Percentiles rank a stretch among this genome's conserved stretches.
These are phyloP conservation scores for Zygosaccharomyces kombuchaensis DNA, from an alignment of 805 yeast species.

Conservation along the genomic window DNA sequence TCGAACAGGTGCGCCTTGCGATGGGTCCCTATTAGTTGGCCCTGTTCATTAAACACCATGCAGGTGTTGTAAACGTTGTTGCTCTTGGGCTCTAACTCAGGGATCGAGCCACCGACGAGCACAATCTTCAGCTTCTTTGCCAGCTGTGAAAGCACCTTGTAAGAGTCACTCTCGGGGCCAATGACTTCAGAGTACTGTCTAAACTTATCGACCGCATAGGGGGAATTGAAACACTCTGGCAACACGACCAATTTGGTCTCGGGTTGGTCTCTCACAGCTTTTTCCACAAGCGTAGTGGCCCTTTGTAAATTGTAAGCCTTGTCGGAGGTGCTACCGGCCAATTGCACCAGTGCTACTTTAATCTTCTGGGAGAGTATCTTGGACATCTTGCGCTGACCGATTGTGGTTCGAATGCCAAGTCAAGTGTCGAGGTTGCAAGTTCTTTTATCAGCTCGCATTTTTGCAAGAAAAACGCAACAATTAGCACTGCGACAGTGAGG, in stretches of 20 bases:
- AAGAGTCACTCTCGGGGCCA: constrained; percentile 59
- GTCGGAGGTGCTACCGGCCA: constrained; percentile 65
- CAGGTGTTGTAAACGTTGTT: constrained; percentile 67
- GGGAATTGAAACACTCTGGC: constrained; percentile 96
- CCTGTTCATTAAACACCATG: constrained; percentile 64
- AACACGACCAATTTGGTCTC: constrained; percentile 73
- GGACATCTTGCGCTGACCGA: constrained; percentile 2
- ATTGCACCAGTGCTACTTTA: constrained; percentile 80
- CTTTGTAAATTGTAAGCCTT: constrained; percentile 71
- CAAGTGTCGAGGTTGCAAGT: neutral
- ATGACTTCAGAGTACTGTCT: constrained; percentile 84
- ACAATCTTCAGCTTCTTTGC: constrained; percentile 63
- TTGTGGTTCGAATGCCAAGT: neutral
- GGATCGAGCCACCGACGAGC: constrained; percentile 88
- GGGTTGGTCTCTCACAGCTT: constrained; percentile 55
- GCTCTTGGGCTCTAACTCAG: constrained; percentile 61
- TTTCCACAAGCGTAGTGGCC: constrained; percentile 57
- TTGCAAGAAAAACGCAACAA: neutral
- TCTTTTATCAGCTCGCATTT: neutral
- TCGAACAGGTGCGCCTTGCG: constrained; percentile 90
- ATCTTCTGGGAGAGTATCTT: constrained; percentile 42
- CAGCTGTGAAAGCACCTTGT: constrained; percentile 54
- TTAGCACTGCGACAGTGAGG: neutral
- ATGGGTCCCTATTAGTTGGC: constrained; percentile 79
- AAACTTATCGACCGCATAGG: constrained; percentile 84